These are phyloP conservation scores for Tetradesmus lagerheimii DNA, from an alignment of 139 green algal genomes.

Conservation along the genomic window DNA sequence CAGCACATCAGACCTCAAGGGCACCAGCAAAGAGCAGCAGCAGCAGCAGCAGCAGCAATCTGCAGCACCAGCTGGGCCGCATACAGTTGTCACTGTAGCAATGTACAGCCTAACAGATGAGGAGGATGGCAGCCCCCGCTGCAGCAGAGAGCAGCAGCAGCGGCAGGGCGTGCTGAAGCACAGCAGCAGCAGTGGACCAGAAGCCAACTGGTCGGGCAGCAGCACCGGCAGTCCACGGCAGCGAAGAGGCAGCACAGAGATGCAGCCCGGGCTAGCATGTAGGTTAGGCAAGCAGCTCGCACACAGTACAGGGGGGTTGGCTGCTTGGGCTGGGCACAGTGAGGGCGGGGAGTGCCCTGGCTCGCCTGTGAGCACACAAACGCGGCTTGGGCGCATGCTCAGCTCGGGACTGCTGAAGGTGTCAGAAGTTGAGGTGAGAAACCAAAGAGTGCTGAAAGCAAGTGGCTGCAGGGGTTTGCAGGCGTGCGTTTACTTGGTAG, in stretches of 20 bases:
- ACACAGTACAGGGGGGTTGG: neutral
- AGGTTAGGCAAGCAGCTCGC: neutral
- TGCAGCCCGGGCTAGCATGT: neutral
- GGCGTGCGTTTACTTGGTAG: too few species aligned
- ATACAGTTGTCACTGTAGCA: neutral
- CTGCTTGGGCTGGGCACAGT: neutral
- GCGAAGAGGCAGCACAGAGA: neutral
- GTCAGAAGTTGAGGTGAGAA: conserved; percentile 26
- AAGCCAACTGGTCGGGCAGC: neutral
- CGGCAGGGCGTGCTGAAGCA: neutral
- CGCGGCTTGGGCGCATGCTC: neutral
- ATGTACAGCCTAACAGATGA: conserved; percentile 12
- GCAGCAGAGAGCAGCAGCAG: conserved; percentile 30
- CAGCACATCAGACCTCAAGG: neutral
- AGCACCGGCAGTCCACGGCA: neutral
- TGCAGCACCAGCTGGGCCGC: neutral
- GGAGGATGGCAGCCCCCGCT: conserved; percentile 5
- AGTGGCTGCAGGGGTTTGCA: neutral
- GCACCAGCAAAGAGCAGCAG: conserved; percentile 29
- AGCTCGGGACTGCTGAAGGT: conserved; percentile 1
- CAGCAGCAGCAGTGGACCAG: neutral
- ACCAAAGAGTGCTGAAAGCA: too few species aligned
- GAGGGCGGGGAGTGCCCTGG: neutral
- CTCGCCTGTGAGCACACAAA: conserved; percentile 13
- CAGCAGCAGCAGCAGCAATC: conserved; percentile 47